Evolutionary conservation across 345 rosid species (phyloP).

Genomic region (Arabis alpina): DNA sequence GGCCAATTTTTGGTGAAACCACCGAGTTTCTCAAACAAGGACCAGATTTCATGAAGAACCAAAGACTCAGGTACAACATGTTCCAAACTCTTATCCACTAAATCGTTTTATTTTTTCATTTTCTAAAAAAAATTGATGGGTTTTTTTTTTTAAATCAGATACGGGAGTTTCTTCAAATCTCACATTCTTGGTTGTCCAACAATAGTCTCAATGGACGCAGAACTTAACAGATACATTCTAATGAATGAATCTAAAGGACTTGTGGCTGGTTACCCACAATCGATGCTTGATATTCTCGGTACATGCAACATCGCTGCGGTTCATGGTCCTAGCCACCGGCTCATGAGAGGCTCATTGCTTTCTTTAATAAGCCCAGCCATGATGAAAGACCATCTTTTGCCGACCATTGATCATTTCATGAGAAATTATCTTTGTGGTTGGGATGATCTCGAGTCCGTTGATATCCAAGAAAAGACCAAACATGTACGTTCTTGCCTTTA

Average conservation of each 20-base stretch:
- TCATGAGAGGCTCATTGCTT: slow-evolving; percentile 87
- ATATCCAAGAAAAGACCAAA: slow-evolving; percentile 86
- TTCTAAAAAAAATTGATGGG: background rate
- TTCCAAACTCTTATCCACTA: background rate
- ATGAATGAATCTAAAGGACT: slow-evolving; percentile 91
- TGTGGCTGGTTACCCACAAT: slow-evolving; percentile 95
- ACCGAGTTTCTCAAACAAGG: slow-evolving; percentile 96
- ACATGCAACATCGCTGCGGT: slow-evolving; percentile 95
- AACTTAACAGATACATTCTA: slow-evolving; percentile 76
- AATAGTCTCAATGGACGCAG: slow-evolving; percentile 95
- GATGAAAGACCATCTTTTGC: slow-evolving; percentile 80
- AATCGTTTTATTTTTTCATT: background rate
- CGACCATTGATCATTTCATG: slow-evolving; percentile 85
- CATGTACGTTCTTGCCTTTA: slow-evolving; percentile 51
- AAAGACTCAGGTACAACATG: slow-evolving; percentile 65
- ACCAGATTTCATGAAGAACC: slow-evolving; percentile 91
- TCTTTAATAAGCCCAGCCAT: slow-evolving; percentile 71
- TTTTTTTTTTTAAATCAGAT: slow-evolving; percentile 48
- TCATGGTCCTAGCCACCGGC: slow-evolving; percentile 80
- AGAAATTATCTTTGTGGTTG: slow-evolving; percentile 74
- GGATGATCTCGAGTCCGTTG: slow-evolving; percentile 56
- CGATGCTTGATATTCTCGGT: slow-evolving; percentile 93
- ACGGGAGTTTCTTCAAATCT: slow-evolving; percentile 86
- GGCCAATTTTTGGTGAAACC: slow-evolving; percentile 98
- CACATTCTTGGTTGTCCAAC: slow-evolving; percentile 94